phyloP scores from a whole-genome alignment of 2,329 filamentous ascomycete genomes.

The Paracorniculantispora psalliotae region DNA sequence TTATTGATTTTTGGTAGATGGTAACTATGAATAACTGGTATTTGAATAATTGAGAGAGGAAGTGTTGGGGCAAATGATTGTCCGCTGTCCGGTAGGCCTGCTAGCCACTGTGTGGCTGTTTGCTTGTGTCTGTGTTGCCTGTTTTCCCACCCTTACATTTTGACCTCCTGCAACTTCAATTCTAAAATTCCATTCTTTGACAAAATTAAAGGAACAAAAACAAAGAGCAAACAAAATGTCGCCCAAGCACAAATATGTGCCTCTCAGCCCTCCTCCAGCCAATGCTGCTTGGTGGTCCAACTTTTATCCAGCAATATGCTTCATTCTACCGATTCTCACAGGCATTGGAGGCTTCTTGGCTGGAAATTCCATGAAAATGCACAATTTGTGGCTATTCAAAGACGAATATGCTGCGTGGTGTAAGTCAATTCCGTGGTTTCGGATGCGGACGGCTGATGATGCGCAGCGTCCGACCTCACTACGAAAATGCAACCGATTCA shows the following conservation, averaged over 20 bases:
- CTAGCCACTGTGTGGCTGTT: too few species aligned
- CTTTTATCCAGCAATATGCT: not conserved
- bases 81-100: too few species aligned
- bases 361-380: not conserved
- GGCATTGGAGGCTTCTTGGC: not conserved
- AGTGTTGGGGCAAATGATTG: too few species aligned
- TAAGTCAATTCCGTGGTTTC: not conserved
- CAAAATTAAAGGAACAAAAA: too few species aligned
- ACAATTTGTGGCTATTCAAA: not conserved
- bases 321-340: not conserved
- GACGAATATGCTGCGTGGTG: not conserved
- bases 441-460: not conserved
- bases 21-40: too few species aligned
- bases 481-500: not conserved
- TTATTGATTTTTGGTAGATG: too few species aligned
- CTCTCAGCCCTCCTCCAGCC: not conserved
- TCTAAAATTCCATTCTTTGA: too few species aligned
- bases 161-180: too few species aligned
- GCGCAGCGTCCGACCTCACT: not conserved
- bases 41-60: too few species aligned
- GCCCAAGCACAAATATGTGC: not conserved
- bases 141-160: too few species aligned
- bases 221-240: not conserved
- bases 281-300: not conserved
- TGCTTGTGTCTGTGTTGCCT: too few species aligned